Evolutionary conservation across 1,284 basidiomycete genomes (phyloP).

Genomic region (Veloboletus limbatus): DNA sequence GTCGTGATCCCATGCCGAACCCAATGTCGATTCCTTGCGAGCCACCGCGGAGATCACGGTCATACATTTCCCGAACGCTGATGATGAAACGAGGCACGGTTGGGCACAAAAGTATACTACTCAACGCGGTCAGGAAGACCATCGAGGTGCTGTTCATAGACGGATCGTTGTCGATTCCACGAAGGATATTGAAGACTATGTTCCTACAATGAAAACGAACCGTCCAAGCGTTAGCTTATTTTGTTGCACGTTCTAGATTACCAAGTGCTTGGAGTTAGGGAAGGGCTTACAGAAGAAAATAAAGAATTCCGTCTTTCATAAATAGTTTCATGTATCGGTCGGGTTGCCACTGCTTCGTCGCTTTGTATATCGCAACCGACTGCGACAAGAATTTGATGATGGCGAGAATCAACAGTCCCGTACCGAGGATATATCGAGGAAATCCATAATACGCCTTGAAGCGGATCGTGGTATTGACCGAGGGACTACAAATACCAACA

Average conservation of each 20-base stretch:
- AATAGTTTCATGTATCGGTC: background rate
- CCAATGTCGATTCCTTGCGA: constrained; percentile 11
- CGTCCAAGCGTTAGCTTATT: no score
- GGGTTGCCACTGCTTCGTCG: background rate
- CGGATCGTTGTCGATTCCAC: no score
- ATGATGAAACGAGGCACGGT: constrained; percentile 5
- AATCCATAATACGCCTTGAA: background rate
- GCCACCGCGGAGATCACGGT: background rate
- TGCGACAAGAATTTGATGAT: background rate
- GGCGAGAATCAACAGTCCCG: background rate
- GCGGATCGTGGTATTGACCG: background rate
- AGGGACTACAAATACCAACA: background rate
- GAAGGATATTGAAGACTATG: background rate
- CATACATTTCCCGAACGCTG: constrained; percentile 9
- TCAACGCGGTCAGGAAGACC: no score
- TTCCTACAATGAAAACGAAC: no score
- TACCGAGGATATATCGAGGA: background rate
- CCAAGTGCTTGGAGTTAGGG: no score
- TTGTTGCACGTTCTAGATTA: no score
- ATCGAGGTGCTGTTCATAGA: no score
- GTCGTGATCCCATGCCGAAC: constrained; percentile 6
- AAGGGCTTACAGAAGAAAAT: background rate
- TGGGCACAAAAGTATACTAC: background rate
- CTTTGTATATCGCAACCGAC: background rate
- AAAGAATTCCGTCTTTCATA: background rate